Evolutionary conservation across 164 flowering plant species (phyloP).

Genomic region (Piper longum): DNA sequence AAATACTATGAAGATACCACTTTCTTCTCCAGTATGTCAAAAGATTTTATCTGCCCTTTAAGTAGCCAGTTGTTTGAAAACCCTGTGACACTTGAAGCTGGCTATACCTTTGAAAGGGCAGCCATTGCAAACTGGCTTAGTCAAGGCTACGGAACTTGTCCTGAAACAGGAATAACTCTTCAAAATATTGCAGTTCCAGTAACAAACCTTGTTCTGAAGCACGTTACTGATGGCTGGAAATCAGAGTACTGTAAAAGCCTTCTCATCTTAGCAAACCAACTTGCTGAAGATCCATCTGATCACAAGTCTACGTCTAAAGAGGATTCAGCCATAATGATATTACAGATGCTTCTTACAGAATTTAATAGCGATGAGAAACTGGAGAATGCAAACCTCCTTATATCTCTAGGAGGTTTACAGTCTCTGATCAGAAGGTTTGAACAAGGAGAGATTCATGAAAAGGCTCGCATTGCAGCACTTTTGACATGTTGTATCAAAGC

Average conservation of each 20-base stretch:
- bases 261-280: slow-evolving; percentile 22
- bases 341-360: slow-evolving; percentile 42
- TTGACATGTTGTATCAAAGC: slow-evolving; percentile 41
- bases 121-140: slow-evolving; percentile 51
- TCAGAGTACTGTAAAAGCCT: slow-evolving; percentile 25
- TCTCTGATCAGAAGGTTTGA: slow-evolving; percentile 40
- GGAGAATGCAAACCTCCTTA: slow-evolving; percentile 28
- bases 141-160: slow-evolving; percentile 47
- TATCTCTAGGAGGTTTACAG: slow-evolving; percentile 50
- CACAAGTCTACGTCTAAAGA: slow-evolving; percentile 16
- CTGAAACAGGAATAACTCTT: slow-evolving; percentile 38
- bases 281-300: slow-evolving; percentile 10
- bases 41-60: slow-evolving; percentile 55
- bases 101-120: slow-evolving; percentile 53
- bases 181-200: slow-evolving; percentile 28
- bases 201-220: slow-evolving; percentile 45
- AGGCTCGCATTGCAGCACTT: slow-evolving; percentile 25
- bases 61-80: slow-evolving; percentile 52
- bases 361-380: slow-evolving; percentile 26
- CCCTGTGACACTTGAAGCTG: slow-evolving; percentile 70
- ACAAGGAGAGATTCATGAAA: slow-evolving; percentile 37
- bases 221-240: slow-evolving; percentile 48
- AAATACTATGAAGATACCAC: slow-evolving; percentile 18
- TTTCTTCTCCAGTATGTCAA: slow-evolving; percentile 28
- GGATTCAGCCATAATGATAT: slow-evolving; percentile 20